Evolutionary conservation across 2,329 filamentous ascomycete genomes (phyloP).

Genomic region (Lachnellula willkommii): DNA sequence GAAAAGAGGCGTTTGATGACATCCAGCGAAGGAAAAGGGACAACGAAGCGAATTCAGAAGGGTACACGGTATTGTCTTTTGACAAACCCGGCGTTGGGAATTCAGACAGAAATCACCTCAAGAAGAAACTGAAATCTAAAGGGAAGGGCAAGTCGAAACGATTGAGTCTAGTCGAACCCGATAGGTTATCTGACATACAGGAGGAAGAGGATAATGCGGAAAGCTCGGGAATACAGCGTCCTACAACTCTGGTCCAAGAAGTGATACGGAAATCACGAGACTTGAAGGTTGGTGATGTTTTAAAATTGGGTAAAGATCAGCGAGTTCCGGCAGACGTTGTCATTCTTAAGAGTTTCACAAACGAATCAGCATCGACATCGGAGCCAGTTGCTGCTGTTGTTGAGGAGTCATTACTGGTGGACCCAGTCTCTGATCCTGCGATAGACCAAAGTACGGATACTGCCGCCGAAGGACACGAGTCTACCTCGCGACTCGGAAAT

Average conservation of each 20-base stretch:
- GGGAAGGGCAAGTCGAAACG: slow-evolving; percentile 37
- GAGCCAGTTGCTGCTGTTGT: slow-evolving; percentile 8
- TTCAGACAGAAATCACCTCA: slow-evolving; percentile 33
- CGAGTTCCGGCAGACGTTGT: slow-evolving; percentile 91
- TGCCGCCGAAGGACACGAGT: slow-evolving; percentile 17
- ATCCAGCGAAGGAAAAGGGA: slow-evolving; percentile 80
- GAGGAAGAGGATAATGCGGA: slow-evolving; percentile 60
- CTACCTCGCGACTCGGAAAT: slow-evolving; percentile 24
- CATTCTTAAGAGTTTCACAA: slow-evolving; percentile 74
- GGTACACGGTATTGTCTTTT: slow-evolving; percentile 73
- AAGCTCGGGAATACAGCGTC: slow-evolving; percentile 37
- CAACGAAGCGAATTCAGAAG: slow-evolving; percentile 89
- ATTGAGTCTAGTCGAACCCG: slow-evolving; percentile 30
- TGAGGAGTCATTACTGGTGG: slow-evolving; percentile 25
- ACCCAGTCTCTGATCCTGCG: slow-evolving; percentile 28
- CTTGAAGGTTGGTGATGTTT: slow-evolving; percentile 89
- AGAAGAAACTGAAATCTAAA: slow-evolving; percentile 45
- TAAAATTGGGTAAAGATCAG: slow-evolving; percentile 88
- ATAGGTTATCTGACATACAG: slow-evolving; percentile 58
- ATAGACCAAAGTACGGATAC: slow-evolving; percentile 22
- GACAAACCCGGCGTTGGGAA: slow-evolving; percentile 45
- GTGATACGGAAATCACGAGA: slow-evolving; percentile 77
- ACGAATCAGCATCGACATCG: slow-evolving; percentile 41
- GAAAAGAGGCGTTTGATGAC: slow-evolving; percentile 94
- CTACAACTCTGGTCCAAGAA: slow-evolving; percentile 55